Base-by-base conservation (phyloP, 75 land plant species). In the Cryptomeria japonica region DNA sequence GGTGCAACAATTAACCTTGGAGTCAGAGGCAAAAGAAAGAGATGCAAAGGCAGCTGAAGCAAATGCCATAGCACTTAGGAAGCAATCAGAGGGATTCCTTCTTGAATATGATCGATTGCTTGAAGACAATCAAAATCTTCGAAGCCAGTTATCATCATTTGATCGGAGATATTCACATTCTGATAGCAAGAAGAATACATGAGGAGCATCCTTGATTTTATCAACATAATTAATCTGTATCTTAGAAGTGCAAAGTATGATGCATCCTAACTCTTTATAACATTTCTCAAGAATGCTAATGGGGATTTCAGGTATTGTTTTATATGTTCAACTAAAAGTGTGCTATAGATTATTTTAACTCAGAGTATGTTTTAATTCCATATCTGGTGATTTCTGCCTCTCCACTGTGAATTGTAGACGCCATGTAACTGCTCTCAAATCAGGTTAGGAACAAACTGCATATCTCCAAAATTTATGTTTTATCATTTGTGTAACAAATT, bases 11-110 rank as follows among this genome's bases (percentile, higher is more conserved):
- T 87, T 96, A 73, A 89, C 93, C 72, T 89, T 92, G 31, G 93
- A 92, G 46, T 88, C 88, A 32, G 92, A 91, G 83, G 85, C 73
- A 19, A 97, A 93, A 75, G 86, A 86, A 37, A 92, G 92, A 70
- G 94, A 94, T 25, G 90, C 77, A 13, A 90, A 89, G 70, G 85
- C 89, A 77, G 98, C 96, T n/a, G 95, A 96, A 85, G 91, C 94
- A 38, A 94, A 89, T 91, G 89, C 92, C 28, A 80, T 88, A 49
- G 99, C 98, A 80, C 86, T 97, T 19, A 92, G 88, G 87, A 97
- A 96, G 51, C 99, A 96, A 84, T 92, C 97, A 15, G 98, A 95
- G 84, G 99, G 99, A 7, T 92, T 97, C 44, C 96, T 93, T 85
- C 87, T 96, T 38, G 99, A 97, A 87, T 97, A 95, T 84, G 96